phyloP scores from a whole-genome alignment of 306 rosid species.

The Dryas alaskensis region DNA sequence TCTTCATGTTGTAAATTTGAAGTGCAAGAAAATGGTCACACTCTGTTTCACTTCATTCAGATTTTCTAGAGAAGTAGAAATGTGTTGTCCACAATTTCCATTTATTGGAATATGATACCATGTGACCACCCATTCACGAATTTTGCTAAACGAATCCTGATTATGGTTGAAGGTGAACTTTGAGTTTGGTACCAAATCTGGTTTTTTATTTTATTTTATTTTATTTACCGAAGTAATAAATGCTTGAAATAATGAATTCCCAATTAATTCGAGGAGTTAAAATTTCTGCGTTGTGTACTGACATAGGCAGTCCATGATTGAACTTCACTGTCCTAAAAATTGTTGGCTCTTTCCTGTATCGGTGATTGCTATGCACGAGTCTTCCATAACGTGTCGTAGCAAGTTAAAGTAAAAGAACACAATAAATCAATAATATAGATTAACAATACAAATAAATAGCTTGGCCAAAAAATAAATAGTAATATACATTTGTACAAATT shows the following conservation, averaged over 20 bases:
- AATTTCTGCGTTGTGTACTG: not conserved
- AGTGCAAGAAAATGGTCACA: slow-evolving; percentile 20
- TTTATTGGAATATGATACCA: too few relatives aligned
- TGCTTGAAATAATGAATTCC: not conserved
- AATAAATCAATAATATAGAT: too few relatives aligned
- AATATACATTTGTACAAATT: too few relatives aligned
- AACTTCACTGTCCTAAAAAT: slow-evolving; percentile 1
- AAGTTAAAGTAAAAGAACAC: too few relatives aligned
- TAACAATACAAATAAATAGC: too few relatives aligned
- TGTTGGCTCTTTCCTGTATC: not conserved
- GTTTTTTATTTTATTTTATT: not conserved
- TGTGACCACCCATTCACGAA: too few relatives aligned
- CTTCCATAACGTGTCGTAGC: too few relatives aligned
- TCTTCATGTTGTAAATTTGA: slow-evolving; percentile 46
- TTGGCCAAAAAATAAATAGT: too few relatives aligned
- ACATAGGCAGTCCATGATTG: not conserved
- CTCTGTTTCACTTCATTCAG: not conserved
- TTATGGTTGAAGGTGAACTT: too few relatives aligned
- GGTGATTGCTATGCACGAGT: not conserved
- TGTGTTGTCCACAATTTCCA: too few relatives aligned
- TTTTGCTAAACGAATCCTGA: too few relatives aligned
- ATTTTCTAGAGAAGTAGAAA: not conserved
- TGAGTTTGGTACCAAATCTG: not conserved
- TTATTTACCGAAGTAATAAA: not conserved
- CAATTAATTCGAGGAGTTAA: not conserved